These are phyloP conservation scores for Oryza australiensis DNA, from an alignment of 176 grass and related monocot species.

Conservation along the genomic window DNA sequence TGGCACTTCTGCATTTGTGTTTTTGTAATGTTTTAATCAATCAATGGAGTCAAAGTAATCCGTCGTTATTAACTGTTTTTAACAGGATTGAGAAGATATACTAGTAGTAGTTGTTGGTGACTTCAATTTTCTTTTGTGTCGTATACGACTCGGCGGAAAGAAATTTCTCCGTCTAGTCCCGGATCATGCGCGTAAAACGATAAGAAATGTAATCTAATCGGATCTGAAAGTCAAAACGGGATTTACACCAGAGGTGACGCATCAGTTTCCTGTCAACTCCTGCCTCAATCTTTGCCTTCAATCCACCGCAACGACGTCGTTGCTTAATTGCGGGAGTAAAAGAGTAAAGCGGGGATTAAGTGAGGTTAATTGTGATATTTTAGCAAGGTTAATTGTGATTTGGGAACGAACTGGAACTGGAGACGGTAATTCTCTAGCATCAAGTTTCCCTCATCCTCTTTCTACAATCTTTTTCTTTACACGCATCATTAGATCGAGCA, in stretches of 20 bases:
- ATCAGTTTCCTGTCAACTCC: neutral
- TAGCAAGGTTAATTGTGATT: neutral
- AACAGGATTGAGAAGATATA: no score
- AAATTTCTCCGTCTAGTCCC: neutral
- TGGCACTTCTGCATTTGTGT: neutral
- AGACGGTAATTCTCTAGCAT: neutral
- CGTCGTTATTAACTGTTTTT: conserved; percentile 18
- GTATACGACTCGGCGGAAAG: neutral
- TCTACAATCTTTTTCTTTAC: conserved; percentile 51
- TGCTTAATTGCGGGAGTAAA: neutral
- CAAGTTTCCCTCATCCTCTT: conserved; percentile 26
- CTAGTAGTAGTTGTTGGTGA: neutral
- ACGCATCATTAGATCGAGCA: conserved; percentile 33
- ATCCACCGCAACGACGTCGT: neutral
- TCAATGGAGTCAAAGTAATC: neutral
- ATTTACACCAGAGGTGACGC: neutral
- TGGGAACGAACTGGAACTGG: neutral
- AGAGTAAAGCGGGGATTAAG: neutral
- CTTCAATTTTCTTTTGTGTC: neutral
- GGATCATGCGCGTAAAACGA: neutral
- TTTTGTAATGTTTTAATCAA: neutral
- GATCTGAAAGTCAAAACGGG: neutral
- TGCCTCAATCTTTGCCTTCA: neutral
- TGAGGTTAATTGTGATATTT: neutral
- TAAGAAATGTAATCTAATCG: neutral